Evolutionary conservation across 2,329 filamentous ascomycete species (phyloP).

Genomic region (Pyrenophora teres): DNA sequence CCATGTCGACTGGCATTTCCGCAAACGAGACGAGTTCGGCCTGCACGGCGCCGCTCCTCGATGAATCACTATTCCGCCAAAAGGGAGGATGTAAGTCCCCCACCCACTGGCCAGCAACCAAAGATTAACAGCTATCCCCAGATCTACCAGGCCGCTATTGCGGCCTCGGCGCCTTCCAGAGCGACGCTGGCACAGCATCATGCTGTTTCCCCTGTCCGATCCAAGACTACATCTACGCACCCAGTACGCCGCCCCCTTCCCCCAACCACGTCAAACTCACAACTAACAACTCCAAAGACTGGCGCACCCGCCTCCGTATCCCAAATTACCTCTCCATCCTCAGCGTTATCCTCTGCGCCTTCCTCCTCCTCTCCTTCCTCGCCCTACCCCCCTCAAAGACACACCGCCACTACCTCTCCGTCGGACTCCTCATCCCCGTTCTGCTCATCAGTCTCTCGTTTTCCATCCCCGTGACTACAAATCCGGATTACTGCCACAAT

Average conservation of each 20-base stretch:
- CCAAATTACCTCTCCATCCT: slow-evolving; percentile 78
- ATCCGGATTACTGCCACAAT: slow-evolving; percentile 78
- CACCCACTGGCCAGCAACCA: neutral
- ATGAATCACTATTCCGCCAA: slow-evolving; percentile 22
- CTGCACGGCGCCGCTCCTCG: slow-evolving; percentile 31
- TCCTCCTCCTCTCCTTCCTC: slow-evolving; percentile 46
- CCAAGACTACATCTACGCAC: slow-evolving; percentile 70
- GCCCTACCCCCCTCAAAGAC: neutral
- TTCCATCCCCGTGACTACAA: slow-evolving; percentile 75
- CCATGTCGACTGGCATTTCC: slow-evolving; percentile 9
- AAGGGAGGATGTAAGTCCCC: slow-evolving; percentile 29
- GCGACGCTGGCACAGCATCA: slow-evolving; percentile 48
- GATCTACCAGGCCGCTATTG: slow-evolving; percentile 60
- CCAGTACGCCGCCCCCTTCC: slow-evolving; percentile 48
- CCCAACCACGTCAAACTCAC: neutral
- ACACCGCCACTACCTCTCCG: slow-evolving; percentile 59
- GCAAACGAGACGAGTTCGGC: slow-evolving; percentile 17
- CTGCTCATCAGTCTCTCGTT: slow-evolving; percentile 79
- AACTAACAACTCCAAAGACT: slow-evolving; percentile 20
- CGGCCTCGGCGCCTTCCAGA: slow-evolving; percentile 48
- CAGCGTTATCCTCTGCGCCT: slow-evolving; percentile 70
- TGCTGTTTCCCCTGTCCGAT: slow-evolving; percentile 88
- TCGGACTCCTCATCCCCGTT: slow-evolving; percentile 74
- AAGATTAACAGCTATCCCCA: slow-evolving; percentile 22
- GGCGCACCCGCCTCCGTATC: slow-evolving; percentile 47